Conservation (phyloP, 495 filamentous ascomycete genomes). For the Collariella sp. region DNA sequence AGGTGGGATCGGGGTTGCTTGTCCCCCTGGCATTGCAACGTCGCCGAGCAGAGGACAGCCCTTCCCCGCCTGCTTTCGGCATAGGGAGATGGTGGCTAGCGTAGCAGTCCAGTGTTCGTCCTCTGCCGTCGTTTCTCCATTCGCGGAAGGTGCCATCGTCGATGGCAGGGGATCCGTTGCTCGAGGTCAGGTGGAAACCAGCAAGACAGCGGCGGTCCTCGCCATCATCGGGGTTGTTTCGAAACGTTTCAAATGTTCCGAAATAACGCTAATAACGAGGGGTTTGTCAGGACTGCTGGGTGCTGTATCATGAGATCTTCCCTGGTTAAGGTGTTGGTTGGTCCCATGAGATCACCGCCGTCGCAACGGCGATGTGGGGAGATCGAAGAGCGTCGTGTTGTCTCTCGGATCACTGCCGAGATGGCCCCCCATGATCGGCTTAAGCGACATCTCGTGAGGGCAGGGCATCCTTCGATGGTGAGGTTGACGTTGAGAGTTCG, state of each 20-base stretch:
- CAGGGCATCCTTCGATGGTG: not conserved
- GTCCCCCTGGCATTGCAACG: conserved; percentile 12
- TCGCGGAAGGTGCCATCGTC: not conserved
- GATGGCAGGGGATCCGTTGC: not conserved
- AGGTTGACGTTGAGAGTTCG: not conserved
- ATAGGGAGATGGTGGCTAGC: not conserved
- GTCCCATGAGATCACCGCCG: not conserved
- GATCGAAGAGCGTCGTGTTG: not conserved
- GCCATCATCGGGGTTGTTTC: conserved; percentile 10
- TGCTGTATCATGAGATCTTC: not conserved
- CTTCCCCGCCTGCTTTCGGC: not conserved
- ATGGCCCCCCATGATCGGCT: not conserved
- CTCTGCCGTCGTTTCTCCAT: too few species aligned
- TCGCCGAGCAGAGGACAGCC: not conserved
- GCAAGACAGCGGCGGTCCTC: not conserved
- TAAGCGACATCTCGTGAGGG: not conserved
- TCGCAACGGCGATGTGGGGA: not conserved
- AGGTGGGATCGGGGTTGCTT: not conserved
- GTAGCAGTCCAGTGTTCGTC: not conserved
- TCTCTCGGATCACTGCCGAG: conserved; percentile 8
- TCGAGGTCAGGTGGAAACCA: conserved; percentile 9
- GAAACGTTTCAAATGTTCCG: conserved; percentile 6
- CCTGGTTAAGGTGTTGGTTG: not conserved
- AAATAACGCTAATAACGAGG: not conserved
- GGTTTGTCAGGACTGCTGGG: not conserved